Conservation (phyloP, 306 rosid species). For the Dryas drummondii region DNA sequence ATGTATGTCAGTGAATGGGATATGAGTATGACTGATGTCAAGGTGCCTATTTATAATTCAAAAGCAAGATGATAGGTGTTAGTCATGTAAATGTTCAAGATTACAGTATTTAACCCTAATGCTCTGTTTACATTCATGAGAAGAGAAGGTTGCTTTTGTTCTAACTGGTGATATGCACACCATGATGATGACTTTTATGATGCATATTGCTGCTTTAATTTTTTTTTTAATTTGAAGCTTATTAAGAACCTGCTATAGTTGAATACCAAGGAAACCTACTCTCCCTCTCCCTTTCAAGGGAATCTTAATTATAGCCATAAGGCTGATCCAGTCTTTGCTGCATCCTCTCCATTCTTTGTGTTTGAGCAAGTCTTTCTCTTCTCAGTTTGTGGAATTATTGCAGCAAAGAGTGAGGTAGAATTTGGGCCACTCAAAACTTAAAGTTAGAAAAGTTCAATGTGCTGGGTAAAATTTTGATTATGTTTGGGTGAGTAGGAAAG, state of each 20-base stretch:
- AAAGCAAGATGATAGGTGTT: background rate
- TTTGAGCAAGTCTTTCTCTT: no score
- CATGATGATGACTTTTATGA: background rate
- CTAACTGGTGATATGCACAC: background rate
- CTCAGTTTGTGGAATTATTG: no score
- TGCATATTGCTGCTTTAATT: background rate
- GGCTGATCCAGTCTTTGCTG: no score
- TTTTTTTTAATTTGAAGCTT: background rate
- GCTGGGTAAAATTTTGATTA: no score
- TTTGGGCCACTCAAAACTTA: no score
- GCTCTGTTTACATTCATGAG: background rate
- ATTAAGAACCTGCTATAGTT: background rate
- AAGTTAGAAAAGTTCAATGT: no score
- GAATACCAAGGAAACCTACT: no score
- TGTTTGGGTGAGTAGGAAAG: no score
- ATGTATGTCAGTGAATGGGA: background rate
- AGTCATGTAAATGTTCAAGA: background rate
- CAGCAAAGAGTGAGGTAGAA: no score
- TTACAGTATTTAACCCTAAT: background rate
- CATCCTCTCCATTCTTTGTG: no score
- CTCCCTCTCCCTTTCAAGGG: no score
- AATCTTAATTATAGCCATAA: no score
- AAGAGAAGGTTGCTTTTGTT: background rate
- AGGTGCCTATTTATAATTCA: background rate
- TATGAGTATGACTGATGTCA: background rate